Percentiles rank a stretch among this genome's conserved stretches.
phyloP scores from a whole-genome alignment of 1,284 basidiomycete genomes.

The Malassezia obtusa region DNA sequence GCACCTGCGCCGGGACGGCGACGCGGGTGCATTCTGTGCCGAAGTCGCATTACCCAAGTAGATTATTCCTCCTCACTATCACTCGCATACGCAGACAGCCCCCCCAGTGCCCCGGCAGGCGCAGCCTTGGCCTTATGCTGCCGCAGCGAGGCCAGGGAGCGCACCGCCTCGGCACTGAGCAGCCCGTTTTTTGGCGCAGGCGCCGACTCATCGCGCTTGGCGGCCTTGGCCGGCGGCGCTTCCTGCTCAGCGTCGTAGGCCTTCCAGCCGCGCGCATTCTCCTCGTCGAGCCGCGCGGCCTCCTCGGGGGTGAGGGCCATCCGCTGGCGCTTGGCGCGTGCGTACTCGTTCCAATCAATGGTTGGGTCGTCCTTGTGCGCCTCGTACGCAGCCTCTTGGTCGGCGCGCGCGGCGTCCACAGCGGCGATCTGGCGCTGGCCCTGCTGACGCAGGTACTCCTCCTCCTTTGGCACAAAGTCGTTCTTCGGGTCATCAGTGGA shows the following conservation, averaged over 20 bases:
- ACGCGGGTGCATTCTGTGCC: conserved; percentile 21
- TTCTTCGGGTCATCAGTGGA: conserved; percentile 41
- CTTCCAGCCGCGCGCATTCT: conserved; percentile 41
- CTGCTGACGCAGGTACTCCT: conserved; percentile 24
- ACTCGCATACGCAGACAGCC: conserved; percentile 37
- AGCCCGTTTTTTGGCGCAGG: conserved; percentile 16
- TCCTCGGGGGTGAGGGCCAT: conserved; percentile 28
- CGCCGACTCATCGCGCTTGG: conserved; percentile 18
- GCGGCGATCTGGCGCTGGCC: conserved; percentile 32
- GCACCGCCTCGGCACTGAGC: conserved; percentile 24
- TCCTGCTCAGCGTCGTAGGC: conserved; percentile 6
- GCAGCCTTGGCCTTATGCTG: conserved; percentile 9
- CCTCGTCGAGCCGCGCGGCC: conserved; percentile 32
- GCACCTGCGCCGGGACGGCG: conserved; percentile 20
- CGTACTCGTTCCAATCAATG: conserved; percentile 18
- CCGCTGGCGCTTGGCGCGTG: conserved; percentile 25
- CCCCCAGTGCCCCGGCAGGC: conserved; percentile 20
- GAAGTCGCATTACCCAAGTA: conserved; percentile 17
- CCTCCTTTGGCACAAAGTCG: conserved; percentile 28
- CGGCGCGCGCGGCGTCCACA: conserved; percentile 26
- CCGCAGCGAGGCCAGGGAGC: conserved; percentile 23
- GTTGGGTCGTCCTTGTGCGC: conserved; percentile 24
- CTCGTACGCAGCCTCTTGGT: conserved; percentile 24
- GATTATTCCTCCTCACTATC: conserved; percentile 26
- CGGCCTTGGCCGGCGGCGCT: neutral